Percentiles rank a stretch among this genome's conserved stretches.
These are phyloP conservation scores for Candida gorgasii DNA, from an alignment of 805 yeast species.

Conservation along the genomic window DNA sequence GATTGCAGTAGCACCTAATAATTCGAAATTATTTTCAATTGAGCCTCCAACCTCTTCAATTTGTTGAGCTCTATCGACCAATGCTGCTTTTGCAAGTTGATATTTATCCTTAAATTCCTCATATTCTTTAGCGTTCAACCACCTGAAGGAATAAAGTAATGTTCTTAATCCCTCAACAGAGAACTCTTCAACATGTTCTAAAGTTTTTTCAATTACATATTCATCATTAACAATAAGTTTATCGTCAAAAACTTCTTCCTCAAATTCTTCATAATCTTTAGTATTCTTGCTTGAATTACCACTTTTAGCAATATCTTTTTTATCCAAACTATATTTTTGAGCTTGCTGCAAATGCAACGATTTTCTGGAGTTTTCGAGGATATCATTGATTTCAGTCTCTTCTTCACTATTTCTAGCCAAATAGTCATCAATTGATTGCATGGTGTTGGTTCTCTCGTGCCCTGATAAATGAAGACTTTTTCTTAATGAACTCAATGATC, in stretches of 20 bases:
- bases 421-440: conserved; percentile 51
- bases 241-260: conserved; percentile 42
- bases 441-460: conserved; percentile 16
- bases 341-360: conserved; percentile 62
- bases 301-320: neutral
- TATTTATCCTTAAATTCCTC: conserved; percentile 67
- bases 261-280: neutral
- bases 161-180: conserved; percentile 95
- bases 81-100: conserved; percentile 73
- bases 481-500: conserved; percentile 33
- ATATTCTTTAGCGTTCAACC: conserved; percentile 63
- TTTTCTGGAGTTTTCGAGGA: conserved; percentile 52
- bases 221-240: conserved; percentile 67
- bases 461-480: conserved; percentile 25
- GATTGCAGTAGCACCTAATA: conserved; percentile 93
- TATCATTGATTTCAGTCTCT: conserved; percentile 53
- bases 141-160: conserved; percentile 74
- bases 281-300: conserved; percentile 1
- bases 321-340: conserved; percentile 49
- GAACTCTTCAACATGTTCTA: conserved; percentile 90
- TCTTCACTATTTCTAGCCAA: conserved; percentile 42
- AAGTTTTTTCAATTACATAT: conserved; percentile 75
- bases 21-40: conserved; percentile 66
- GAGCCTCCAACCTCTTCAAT: conserved; percentile 72
- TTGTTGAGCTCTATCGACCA: conserved; percentile 62